Percentiles rank a stretch among this genome's conserved stretches.
phyloP scores from a whole-genome alignment of 1,139 yeast genomes.

The Schwanniomyces etchellsii region DNA sequence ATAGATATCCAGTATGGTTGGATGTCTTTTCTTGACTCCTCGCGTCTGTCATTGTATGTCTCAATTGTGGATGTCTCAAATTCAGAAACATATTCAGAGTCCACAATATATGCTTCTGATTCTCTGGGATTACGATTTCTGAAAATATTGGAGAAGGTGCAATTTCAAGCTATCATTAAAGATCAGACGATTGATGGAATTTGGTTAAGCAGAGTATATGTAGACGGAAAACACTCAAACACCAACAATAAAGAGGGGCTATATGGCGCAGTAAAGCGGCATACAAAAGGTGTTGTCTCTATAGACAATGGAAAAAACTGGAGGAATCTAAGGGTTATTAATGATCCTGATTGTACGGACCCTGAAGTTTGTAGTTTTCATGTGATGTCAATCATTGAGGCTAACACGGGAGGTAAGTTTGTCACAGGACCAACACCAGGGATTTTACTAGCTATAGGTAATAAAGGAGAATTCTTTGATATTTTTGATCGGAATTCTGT shows the following conservation, averaged over 20 bases:
- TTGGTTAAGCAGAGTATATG: conserved; percentile 49
- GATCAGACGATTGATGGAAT: conserved; percentile 66
- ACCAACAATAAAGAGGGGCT: conserved; percentile 8
- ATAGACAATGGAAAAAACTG: conserved; percentile 65
- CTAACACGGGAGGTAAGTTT: conserved; percentile 50
- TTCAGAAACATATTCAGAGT: conserved; percentile 15
- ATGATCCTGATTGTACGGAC: conserved; percentile 41
- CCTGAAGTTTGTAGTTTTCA: conserved; percentile 53
- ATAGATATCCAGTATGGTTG: conserved; percentile 40
- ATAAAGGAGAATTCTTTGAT: conserved; percentile 33
- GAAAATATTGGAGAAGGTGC: conserved; percentile 39
- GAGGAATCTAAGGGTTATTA: conserved; percentile 42
- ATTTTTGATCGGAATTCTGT: conserved; percentile 13
- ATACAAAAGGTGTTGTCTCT: conserved; percentile 33
- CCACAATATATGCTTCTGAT: conserved; percentile 52
- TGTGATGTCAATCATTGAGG: conserved; percentile 43
- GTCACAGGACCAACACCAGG: conserved; percentile 73
- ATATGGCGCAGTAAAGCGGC: conserved; percentile 18
- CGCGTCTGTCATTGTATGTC: conserved; percentile 50
- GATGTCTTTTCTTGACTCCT: conserved; percentile 50
- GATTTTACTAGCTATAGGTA: conserved; percentile 57
- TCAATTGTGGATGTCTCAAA: conserved; percentile 35
- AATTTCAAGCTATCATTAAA: conserved; percentile 41
- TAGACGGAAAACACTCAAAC: conserved; percentile 8
- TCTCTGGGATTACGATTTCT: conserved; percentile 56